Evolutionary conservation across 306 rosid genomes (phyloP), one percentile per base, ranked within the genome.

Genomic region (Prinsepia uniflora): DNA sequence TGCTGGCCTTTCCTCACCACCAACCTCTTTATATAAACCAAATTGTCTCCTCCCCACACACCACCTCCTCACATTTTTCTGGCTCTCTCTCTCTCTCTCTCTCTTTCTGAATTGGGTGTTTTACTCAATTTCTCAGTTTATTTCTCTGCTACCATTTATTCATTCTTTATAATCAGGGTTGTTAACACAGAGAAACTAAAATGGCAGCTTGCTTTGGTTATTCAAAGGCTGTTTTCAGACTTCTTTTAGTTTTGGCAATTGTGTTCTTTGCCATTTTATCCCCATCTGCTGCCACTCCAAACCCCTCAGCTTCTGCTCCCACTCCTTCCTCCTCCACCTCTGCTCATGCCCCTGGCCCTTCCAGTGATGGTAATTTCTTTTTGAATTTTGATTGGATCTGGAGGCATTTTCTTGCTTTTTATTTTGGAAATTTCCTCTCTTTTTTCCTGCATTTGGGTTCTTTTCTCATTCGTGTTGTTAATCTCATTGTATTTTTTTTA

Each of bases 341-440:
- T 9, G 78, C 85, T 81, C 88, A 82, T 19, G 82, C 87, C 58
- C 81, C 95, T 56, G 75, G 83, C 68, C 96, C 91, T 36, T 5
- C 87, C n/a, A 84, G 93, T 48, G 96, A 91, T 78, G 96, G 97
- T 91, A 80, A 69, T 6, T 70, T 63, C 34, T 41, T n/a, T n/a
- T n/a, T n/a, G n/a, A n/a, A n/a, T n/a, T 17, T 3, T 24, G n/a
- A 49, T 34, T 22, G 3, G 54, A 34, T 50, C 48, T 58, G 54
- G 44, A 20, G 3, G 14, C 54, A 7, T 34, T 57, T 5, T 57
- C 20, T n/a, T 49, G 49, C 39, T 13, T 66, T 54, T 67, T 50
- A 15, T 22, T 46, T 14, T 49, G 9, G 45, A 13, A 46, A 43
- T 12, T 10, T 36, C 15, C 15, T 40, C 9, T 19, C 36, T 15